Evolutionary conservation across 257 asterid genomes (phyloP), one percentile per base, ranked within the genome.

Genomic region (Eucommia ulmoides): DNA sequence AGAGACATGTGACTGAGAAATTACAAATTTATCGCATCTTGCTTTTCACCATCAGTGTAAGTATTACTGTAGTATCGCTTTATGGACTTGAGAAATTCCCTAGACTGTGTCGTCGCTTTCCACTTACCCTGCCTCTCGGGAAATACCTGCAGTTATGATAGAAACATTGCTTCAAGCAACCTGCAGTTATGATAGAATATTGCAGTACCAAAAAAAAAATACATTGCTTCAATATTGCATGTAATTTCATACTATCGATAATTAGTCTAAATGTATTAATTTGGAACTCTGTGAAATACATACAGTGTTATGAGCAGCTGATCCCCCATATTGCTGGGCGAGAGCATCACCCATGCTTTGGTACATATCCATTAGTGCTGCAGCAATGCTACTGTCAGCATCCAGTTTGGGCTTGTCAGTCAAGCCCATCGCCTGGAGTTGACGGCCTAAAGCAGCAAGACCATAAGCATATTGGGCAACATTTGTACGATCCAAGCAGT

Each of bases 381-480:
- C 93, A 51, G 98, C 98, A 62, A 89, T 82, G 72, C 92, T 89
- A 62, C 98, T 89, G 70, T 85, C 93, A 53, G 94, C 76, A 61
- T 89, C 98, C 64, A 89, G 76, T 69, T 85, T 85, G 18, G 91
- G 93, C 63, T 74, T 75, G 64, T 89, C 91, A 3, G 94, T 65
- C 80, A 89, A 60, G 52, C 88, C 91, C 80, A 89, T 64, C 38
- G 93, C 94, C 67, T 76, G 83, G 64, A 89, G 93, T 73, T 89
- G 98, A 56, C 79, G 91, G 50, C 98, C 98, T 22, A 89, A 76
- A 65, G 98, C 96, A 45, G 91, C 98, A 56, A 89, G 71, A 23
- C 96, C 98, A 60, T 82, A 89, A 60, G 98, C 98, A 72, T 89
- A 89, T 59, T 89, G 98, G 38, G 98, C 96, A 45, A 89, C 98